phyloP scores from a whole-genome alignment of 2,329 filamentous ascomycete genomes.

The Aspergillus fumigatus region DNA sequence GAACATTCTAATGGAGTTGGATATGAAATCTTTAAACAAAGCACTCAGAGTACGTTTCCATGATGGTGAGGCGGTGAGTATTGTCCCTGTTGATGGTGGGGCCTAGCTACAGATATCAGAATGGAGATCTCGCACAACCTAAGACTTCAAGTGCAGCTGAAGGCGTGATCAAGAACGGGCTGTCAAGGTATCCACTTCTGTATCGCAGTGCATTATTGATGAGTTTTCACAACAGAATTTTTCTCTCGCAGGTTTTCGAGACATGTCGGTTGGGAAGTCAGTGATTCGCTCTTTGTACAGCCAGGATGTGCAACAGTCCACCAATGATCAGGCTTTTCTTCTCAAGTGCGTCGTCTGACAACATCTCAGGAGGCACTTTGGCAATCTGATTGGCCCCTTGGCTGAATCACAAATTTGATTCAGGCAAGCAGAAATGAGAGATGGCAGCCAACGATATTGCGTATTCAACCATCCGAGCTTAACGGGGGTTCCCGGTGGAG shows the following conservation, averaged over 20 bases:
- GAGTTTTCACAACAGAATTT: not conserved
- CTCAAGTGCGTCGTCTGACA: not conserved
- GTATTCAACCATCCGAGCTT: not conserved
- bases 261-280: not conserved
- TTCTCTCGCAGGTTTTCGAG: not conserved
- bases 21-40: too few relatives aligned
- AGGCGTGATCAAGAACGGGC: not conserved
- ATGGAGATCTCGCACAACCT: not conserved
- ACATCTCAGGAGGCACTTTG: not conserved
- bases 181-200: not conserved
- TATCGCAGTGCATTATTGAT: not conserved
- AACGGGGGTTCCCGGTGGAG: constrained; percentile 16
- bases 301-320: not conserved
- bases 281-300: not conserved
- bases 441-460: not conserved
- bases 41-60: not conserved
- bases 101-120: not conserved
- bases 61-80: not conserved
- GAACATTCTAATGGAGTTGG: too few relatives aligned
- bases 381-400: not conserved
- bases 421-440: not conserved
- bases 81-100: not conserved
- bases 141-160: not conserved
- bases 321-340: not conserved
- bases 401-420: not conserved